phyloP scores from a whole-genome alignment of 805 yeast species.

The Suhomyces xylopsoci region DNA sequence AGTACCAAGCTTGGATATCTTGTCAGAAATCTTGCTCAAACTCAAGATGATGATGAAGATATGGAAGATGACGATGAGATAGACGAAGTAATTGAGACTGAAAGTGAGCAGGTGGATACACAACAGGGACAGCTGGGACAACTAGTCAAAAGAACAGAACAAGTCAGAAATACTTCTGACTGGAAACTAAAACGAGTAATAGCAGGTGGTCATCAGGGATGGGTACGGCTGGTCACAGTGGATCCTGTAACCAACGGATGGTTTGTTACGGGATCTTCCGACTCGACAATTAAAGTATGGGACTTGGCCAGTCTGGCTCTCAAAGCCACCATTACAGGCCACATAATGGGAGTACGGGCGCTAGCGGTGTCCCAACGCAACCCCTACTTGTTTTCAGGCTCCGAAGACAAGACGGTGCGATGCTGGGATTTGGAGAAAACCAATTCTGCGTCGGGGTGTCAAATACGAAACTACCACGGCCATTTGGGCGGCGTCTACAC shows the following conservation, averaged over 20 bases:
- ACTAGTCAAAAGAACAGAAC: neutral
- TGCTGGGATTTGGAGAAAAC: constrained; percentile 96
- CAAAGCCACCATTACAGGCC: constrained; percentile 82
- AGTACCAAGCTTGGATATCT: constrained; percentile 25
- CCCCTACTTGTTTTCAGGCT: constrained; percentile 87
- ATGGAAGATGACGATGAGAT: neutral
- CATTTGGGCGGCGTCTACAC: constrained; percentile 88
- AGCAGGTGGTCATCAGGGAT: constrained; percentile 84
- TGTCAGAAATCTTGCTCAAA: constrained; percentile 7
- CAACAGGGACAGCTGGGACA: too few species aligned
- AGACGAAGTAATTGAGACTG: neutral
- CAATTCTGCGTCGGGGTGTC: constrained; percentile 48
- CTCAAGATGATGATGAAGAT: neutral
- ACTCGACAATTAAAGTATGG: constrained; percentile 89
- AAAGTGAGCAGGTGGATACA: neutral
- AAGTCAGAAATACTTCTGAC: neutral
- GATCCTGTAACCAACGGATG: constrained; percentile 83
- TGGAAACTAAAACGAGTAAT: constrained; percentile 76
- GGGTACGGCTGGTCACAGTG: constrained; percentile 78
- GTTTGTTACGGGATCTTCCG: constrained; percentile 91
- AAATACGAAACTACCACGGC: constrained; percentile 85
- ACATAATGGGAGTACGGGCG: constrained; percentile 83
- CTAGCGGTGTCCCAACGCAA: constrained; percentile 67
- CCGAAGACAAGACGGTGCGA: constrained; percentile 88
- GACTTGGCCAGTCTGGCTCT: constrained; percentile 70